Evolutionary conservation across 192 early-diverging fungal genomes (phyloP).

Genomic region (Polychytrium aggregatum): DNA sequence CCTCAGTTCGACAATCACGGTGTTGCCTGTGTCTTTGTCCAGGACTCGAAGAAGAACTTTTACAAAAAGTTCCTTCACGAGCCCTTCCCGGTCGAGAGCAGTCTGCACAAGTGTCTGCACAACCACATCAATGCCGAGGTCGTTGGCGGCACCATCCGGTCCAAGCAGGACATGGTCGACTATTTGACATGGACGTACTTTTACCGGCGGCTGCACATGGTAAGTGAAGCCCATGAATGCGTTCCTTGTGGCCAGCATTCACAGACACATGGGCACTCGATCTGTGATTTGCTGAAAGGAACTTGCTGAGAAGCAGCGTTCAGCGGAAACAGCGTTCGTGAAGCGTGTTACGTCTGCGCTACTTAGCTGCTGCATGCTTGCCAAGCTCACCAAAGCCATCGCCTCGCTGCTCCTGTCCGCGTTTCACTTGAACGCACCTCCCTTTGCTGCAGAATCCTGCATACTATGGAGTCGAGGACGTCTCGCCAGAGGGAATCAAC

Average conservation of each 20-base stretch:
- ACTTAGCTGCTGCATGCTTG: no score
- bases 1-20: constrained; percentile 94
- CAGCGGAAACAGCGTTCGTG: no score
- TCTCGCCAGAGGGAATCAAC: constrained; percentile 55
- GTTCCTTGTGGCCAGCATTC: no score
- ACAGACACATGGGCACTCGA: no score
- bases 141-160: constrained; percentile 71
- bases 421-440: neutral
- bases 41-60: constrained; percentile 95
- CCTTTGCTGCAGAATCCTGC: constrained; percentile 67
- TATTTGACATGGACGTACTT: constrained; percentile 96
- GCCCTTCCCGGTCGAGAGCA: constrained; percentile 56
- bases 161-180: constrained; percentile 88
- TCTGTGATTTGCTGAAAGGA: no score
- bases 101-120: constrained; percentile 42
- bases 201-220: constrained; percentile 73
- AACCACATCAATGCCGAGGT: constrained; percentile 96
- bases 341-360: no score
- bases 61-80: constrained; percentile 97
- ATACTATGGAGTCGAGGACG: constrained; percentile 83
- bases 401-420: no score
- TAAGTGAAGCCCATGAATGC: constrained; percentile 1
- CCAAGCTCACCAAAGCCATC: no score
- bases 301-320: no score
- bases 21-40: constrained; percentile 85